Evolutionary conservation across 768 basidiomycete species (phyloP).

Genomic region (Amanita exitialis): DNA sequence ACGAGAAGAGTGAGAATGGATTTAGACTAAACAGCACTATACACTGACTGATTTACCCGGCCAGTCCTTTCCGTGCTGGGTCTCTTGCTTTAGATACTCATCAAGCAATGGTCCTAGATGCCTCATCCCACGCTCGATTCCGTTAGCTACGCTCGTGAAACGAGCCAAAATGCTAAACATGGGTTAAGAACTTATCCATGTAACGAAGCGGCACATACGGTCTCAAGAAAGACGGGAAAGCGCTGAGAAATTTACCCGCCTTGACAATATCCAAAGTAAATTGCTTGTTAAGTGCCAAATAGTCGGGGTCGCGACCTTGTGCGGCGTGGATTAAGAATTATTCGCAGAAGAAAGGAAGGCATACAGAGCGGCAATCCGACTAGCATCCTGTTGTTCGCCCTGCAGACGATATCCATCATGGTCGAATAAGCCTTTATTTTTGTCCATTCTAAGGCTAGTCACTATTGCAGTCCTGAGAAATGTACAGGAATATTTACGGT

Average conservation of each 20-base stretch:
- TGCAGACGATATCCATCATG: constrained; percentile 15
- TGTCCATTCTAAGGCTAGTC: constrained; percentile 10
- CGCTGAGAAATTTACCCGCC: constrained; percentile 14
- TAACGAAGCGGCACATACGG: constrained; percentile 8
- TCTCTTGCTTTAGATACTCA: constrained; percentile 15
- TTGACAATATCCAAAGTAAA: constrained; percentile 11
- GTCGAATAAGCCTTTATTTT: constrained; percentile 9
- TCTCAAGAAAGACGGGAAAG: constrained; percentile 16
- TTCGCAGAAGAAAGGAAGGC: background rate
- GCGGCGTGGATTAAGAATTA: background rate
- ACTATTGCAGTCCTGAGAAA: background rate
- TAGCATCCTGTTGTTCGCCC: constrained; percentile 14
- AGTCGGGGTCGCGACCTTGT: constrained; percentile 15
- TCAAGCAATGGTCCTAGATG: constrained; percentile 19
- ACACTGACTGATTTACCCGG: constrained; percentile 18
- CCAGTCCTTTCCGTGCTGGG: constrained; percentile 17
- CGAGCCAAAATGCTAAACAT: constrained; percentile 10
- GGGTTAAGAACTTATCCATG: background rate
- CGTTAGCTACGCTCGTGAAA: constrained; percentile 6
- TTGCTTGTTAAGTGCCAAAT: constrained; percentile 10
- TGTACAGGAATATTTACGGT: background rate
- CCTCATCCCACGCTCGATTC: constrained; percentile 10
- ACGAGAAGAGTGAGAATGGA: background rate
- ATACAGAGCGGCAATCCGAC: constrained; percentile 20
- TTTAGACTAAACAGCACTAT: background rate